Percentiles rank a stretch among this genome's conserved stretches.
Evolutionary conservation across 192 early-diverging fungal genomes (phyloP).

Genomic region (Coemansia umbellata): DNA sequence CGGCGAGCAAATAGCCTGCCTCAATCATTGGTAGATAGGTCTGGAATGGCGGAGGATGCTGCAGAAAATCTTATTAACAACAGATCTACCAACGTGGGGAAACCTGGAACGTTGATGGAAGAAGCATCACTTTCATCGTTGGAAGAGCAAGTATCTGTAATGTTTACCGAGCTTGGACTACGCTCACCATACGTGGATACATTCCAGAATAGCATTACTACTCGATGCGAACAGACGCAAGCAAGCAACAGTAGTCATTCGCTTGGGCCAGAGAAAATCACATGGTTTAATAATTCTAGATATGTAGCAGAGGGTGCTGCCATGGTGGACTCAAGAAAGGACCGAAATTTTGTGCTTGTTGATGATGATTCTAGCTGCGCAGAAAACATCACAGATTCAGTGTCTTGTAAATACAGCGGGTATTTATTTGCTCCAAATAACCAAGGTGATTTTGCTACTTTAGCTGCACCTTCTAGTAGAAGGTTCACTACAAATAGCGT

Average conservation of each 20-base stretch:
- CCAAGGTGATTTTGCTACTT: no score
- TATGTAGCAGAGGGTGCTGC: neutral
- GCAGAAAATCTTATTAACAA: no score
- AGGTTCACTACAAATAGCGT: neutral
- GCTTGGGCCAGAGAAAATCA: neutral
- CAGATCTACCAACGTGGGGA: no score
- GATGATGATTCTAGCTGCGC: slow-evolving; percentile 45
- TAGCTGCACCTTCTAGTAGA: neutral
- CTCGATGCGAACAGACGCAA: no score
- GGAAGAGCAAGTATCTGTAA: slow-evolving; percentile 34
- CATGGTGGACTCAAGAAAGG: neutral
- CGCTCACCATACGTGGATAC: slow-evolving; percentile 17
- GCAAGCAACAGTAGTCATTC: neutral
- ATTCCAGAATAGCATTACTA: neutral
- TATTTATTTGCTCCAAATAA: no score
- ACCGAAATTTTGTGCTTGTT: slow-evolving; percentile 18
- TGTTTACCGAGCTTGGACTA: slow-evolving; percentile 34
- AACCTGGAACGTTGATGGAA: neutral
- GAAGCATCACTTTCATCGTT: slow-evolving; percentile 4
- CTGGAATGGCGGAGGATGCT: no score
- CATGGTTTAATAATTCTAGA: slow-evolving; percentile 18
- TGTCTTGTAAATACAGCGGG: neutral
- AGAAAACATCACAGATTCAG: slow-evolving; percentile 9
- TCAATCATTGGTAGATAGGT: neutral
- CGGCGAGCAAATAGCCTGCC: slow-evolving; percentile 24